Evolutionary conservation across 768 basidiomycete species (phyloP), one percentile per base, ranked within the genome.

Genomic region (Paxillus rubicundulus): DNA sequence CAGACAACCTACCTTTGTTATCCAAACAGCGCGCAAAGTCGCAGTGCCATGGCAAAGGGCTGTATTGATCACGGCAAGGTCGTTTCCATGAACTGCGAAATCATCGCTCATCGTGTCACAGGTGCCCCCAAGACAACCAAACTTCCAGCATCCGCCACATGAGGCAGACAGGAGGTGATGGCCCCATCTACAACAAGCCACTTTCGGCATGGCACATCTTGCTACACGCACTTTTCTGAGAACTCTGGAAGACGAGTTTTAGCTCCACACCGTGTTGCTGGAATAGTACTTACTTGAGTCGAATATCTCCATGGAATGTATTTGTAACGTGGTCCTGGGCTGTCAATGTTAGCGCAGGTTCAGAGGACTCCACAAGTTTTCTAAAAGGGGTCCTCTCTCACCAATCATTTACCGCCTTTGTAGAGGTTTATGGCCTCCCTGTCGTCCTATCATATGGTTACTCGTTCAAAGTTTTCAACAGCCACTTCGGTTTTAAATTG

Each of bases 101-200:
- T n/a, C 38, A 18, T 47, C 47, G 50, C 57, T 46, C 21, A 64
- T 49, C 40, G 10, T 21, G 13, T 12, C 9, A 17, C 53, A 70
- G 68, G 60, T 70, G 16, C 62, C 69, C 28, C 60, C 67, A 38
- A 60, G 52, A 41, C 51, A 57, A 27, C 24, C 53, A 36, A 46
- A 42, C 17, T 47, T 45, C 24, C 49, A 55, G 18, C 51, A 54
- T 53, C 20, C 51, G 14, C 27, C 30, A 57, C 63, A 68, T 39
- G 64, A 58, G 60, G 64, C 56, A 41, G 30, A 32, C 14, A 27
- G 43, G 28, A 55, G 56, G 54, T 28, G 55, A 32, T 46, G 50
- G 60, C 30, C 24, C 24, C 30, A 57, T 57, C 53, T 53, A 32
- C 40, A 21, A 36, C 40, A 51, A 33, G 32, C 47, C 20, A 42